These are phyloP conservation scores for Fusarium albosuccineum DNA, from an alignment of 2,329 filamentous ascomycete genomes.

Conservation along the genomic window DNA sequence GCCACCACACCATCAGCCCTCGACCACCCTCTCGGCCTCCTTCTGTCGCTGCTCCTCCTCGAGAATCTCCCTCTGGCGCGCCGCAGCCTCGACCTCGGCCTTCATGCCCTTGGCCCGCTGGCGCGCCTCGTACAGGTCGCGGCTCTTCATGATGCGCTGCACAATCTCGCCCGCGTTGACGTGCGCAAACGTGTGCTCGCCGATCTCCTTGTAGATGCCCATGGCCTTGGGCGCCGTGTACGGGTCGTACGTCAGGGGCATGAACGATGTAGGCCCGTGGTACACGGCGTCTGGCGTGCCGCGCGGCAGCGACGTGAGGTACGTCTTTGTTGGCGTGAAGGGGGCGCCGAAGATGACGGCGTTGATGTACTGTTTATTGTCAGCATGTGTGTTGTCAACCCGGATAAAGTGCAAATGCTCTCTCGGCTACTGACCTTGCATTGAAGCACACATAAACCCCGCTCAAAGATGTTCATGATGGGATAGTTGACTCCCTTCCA, in stretches of 20 bases:
- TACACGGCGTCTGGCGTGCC: constrained; percentile 85
- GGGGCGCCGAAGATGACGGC: constrained; percentile 91
- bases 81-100: constrained; percentile 78
- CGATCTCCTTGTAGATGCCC: constrained; percentile 86
- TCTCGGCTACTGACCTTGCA: constrained; percentile 76
- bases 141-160: constrained; percentile 86
- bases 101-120: constrained; percentile 93
- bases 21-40: constrained; percentile 56
- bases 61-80: constrained; percentile 71
- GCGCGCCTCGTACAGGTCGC: constrained; percentile 89
- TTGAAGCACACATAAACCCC: constrained; percentile 93
- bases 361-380: constrained; percentile 77
- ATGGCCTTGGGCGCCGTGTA: constrained; percentile 85
- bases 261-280: constrained; percentile 95
- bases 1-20: constrained; percentile 19
- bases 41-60: constrained; percentile 69
- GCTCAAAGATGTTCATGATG: constrained; percentile 99
- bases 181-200: constrained; percentile 81
- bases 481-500: constrained; percentile 99
- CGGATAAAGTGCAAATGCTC: too few species aligned
- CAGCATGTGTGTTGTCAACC: constrained; percentile 6
- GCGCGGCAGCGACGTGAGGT: constrained; percentile 80
- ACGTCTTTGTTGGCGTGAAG: constrained; percentile 84
- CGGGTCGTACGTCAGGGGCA: constrained; percentile 82
- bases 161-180: constrained; percentile 96